Percentiles rank a stretch among this genome's conserved stretches.
Conservation (phyloP, 2,329 filamentous ascomycete genomes). For the Penicillium decumbens region DNA sequence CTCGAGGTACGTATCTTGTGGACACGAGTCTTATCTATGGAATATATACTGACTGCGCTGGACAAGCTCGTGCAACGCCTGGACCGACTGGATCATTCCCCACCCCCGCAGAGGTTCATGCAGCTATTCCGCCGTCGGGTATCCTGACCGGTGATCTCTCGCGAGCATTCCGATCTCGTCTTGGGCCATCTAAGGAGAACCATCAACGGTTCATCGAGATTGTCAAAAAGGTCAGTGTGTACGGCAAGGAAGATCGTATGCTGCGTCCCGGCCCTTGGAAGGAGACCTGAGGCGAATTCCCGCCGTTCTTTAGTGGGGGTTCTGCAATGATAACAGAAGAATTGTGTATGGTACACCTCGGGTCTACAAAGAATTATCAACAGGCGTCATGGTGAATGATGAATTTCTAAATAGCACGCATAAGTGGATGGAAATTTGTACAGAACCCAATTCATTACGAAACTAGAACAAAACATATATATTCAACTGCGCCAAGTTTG, state of each 20-base stretch:
- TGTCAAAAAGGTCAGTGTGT: constrained; percentile 43
- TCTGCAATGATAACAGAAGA: neutral
- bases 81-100: constrained; percentile 36
- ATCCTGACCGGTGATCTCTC: constrained; percentile 45
- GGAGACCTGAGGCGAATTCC: constrained; percentile 15
- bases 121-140: constrained; percentile 44
- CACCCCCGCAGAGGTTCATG: constrained; percentile 45
- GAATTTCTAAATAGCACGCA: neutral
- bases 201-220: constrained; percentile 42
- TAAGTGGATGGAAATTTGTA: neutral
- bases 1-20: constrained; percentile 23
- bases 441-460: constrained; percentile 6
- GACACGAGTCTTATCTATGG: neutral
- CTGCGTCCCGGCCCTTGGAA: constrained; percentile 39
- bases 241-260: constrained; percentile 41
- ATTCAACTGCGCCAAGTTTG: constrained; percentile 22
- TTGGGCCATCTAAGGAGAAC: constrained; percentile 42
- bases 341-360: neutral
- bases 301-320: neutral
- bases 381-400: neutral
- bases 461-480: constrained; percentile 17
- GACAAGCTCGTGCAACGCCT: constrained; percentile 30
- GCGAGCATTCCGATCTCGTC: constrained; percentile 41
- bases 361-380: neutral
- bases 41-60: constrained; percentile 11